These are phyloP conservation scores for Phytopythium sindhum DNA, from an alignment of 352 stramenopile genomes.

Conservation along the genomic window DNA sequence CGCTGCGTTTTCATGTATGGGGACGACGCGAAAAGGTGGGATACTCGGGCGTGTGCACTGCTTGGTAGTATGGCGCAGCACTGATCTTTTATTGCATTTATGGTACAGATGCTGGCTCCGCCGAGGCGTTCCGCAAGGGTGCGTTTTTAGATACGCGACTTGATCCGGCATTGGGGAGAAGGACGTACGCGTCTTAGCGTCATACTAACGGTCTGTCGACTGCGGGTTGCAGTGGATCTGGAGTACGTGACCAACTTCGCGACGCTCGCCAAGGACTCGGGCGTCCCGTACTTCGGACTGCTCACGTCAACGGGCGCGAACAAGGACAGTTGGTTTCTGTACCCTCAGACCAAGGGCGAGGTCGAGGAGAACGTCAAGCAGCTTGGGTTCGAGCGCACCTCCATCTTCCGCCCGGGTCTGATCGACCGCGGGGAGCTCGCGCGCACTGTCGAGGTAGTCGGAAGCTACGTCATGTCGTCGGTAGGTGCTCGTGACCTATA, in stretches of 20 bases:
- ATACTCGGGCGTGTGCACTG: background rate
- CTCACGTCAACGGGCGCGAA: conserved; percentile 44
- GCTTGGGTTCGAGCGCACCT: conserved; percentile 47
- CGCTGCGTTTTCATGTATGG: conserved; percentile 61
- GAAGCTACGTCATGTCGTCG: conserved; percentile 35
- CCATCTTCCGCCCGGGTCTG: conserved; percentile 55
- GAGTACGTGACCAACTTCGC: conserved; percentile 55
- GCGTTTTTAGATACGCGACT: background rate
- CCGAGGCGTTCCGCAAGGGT: conserved; percentile 64
- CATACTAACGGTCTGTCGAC: background rate
- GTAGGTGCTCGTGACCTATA: conserved; percentile 18
- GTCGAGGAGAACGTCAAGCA: conserved; percentile 53
- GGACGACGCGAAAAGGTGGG: conserved; percentile 61
- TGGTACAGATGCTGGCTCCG: conserved; percentile 37
- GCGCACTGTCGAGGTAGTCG: conserved; percentile 48
- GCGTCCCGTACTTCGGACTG: conserved; percentile 58
- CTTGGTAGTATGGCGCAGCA: background rate
- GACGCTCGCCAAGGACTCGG: conserved; percentile 33
- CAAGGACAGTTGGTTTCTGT: conserved; percentile 76
- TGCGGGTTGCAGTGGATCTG: conserved; percentile 47
- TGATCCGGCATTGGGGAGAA: background rate
- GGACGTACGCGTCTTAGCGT: background rate
- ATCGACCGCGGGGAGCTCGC: conserved; percentile 50
- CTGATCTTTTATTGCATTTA: background rate
- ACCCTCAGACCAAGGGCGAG: conserved; percentile 67